phyloP scores from a whole-genome alignment of 2,329 filamentous ascomycete genomes.

The Fusarium sp. region DNA sequence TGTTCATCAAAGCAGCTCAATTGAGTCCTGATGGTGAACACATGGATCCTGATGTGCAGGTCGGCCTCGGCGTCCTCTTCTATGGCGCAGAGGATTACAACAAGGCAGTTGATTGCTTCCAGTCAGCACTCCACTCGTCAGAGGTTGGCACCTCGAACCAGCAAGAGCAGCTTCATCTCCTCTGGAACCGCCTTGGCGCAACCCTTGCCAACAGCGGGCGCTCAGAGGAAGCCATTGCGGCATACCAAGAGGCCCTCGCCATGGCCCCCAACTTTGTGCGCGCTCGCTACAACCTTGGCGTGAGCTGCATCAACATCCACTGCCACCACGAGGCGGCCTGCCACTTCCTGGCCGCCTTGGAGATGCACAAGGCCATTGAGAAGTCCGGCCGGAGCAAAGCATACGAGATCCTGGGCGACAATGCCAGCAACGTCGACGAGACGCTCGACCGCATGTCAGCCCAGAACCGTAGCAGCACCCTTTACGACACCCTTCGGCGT shows the following conservation, averaged over 20 bases:
- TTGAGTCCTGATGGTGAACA: constrained; percentile 90
- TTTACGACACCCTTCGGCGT: constrained; percentile 91
- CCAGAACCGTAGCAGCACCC: constrained; percentile 95
- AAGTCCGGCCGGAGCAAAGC: constrained; percentile 84
- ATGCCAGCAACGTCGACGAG: constrained; percentile 64
- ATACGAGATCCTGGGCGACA: constrained; percentile 77
- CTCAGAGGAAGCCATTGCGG: constrained; percentile 94
- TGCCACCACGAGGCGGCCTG: constrained; percentile 93
- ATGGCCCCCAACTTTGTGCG: constrained; percentile 96
- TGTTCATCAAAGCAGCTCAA: constrained; percentile 93
- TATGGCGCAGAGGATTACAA: constrained; percentile 98
- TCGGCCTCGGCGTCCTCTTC: constrained; percentile 94
- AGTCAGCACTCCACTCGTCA: constrained; percentile 84
- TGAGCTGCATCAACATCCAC: constrained; percentile 96
- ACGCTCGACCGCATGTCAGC: constrained; percentile 87
- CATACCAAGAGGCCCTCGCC: constrained; percentile 90
- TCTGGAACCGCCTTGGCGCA: constrained; percentile 97
- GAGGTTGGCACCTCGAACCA: constrained; percentile 87
- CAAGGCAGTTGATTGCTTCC: constrained; percentile 99
- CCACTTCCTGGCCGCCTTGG: constrained; percentile 88
- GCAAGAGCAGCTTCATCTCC: constrained; percentile 85
- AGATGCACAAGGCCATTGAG: constrained; percentile 96
- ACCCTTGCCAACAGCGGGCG: constrained; percentile 95
- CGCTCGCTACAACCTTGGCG: constrained; percentile 94
- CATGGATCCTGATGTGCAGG: constrained; percentile 98